Conservation (phyloP, 2,329 filamentous ascomycete species). For the Aspergillus awamori region DNA sequence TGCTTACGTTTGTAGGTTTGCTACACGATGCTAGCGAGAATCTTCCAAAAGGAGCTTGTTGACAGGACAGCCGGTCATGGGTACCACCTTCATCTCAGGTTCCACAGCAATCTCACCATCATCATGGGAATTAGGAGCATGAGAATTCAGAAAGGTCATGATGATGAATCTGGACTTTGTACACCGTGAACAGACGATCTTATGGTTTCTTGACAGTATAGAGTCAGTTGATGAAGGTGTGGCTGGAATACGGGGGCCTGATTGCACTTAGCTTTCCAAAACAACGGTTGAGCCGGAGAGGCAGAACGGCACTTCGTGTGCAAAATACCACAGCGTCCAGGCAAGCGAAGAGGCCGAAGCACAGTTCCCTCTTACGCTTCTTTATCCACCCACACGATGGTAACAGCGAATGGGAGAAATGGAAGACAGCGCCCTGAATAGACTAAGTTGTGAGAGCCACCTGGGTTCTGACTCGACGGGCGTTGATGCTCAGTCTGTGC, state of each 20-base stretch:
- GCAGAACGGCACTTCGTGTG: conserved; percentile 3
- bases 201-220: background rate
- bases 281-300: background rate
- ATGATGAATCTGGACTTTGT: background rate
- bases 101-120: background rate
- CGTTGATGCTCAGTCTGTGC: conserved; percentile 15
- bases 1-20: background rate
- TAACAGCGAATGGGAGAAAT: conserved; percentile 17
- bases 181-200: background rate
- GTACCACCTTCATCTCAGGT: background rate
- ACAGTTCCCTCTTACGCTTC: conserved; percentile 18
- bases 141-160: no score
- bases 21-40: background rate
- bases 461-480: conserved; percentile 12
- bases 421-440: background rate
- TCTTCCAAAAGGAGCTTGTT: background rate
- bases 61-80: background rate
- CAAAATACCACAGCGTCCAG: conserved; percentile 1
- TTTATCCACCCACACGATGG: conserved; percentile 16
- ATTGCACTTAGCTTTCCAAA: conserved; percentile 1
- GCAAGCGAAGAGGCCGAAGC: conserved; percentile 5
- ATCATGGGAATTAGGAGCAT: background rate
- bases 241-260: background rate
- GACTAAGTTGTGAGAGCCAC: conserved; percentile 29
- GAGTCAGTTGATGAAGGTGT: conserved; percentile 3